Conservation (phyloP, 2,329 filamentous ascomycete species). For the Ambrosiella cleistominuta region DNA sequence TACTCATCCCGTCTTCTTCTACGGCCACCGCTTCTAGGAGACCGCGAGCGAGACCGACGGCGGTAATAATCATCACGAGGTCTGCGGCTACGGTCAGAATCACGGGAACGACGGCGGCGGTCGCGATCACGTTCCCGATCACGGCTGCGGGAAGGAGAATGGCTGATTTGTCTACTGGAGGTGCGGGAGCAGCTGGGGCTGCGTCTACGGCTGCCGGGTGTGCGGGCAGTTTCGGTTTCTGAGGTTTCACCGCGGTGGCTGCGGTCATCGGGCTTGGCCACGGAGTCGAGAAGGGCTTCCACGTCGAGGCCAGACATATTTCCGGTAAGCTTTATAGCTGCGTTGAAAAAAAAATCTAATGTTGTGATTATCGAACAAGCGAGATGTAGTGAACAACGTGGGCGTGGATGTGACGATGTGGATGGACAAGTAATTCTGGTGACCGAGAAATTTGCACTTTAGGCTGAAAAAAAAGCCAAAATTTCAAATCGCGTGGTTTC, state of each 20-base stretch:
- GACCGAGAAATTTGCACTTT: not conserved
- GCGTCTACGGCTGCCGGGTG: conserved; percentile 26
- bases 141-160: conserved; percentile 37
- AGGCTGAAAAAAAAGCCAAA: not conserved
- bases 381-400: not conserved
- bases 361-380: not conserved
- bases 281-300: conserved; percentile 78
- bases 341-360: not conserved
- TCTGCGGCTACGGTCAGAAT: conserved; percentile 61
- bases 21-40: conserved; percentile 33
- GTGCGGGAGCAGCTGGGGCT: conserved; percentile 30
- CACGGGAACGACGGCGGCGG: conserved; percentile 58
- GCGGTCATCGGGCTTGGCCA: conserved; percentile 41
- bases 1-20: conserved; percentile 19
- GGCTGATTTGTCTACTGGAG: conserved; percentile 38
- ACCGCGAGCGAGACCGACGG: conserved; percentile 57
- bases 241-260: conserved; percentile 26
- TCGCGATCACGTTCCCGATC: conserved; percentile 22
- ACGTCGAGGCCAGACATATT: conserved; percentile 47
- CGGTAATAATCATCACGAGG: conserved; percentile 42
- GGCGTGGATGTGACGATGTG: not conserved
- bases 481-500: conserved; percentile 4
- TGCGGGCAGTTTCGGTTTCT: conserved; percentile 42
- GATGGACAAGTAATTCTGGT: not conserved
- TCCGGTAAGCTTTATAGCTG: not conserved